phyloP scores from a whole-genome alignment of 1,284 basidiomycete genomes.

The Cryptococcus neoformans region DNA sequence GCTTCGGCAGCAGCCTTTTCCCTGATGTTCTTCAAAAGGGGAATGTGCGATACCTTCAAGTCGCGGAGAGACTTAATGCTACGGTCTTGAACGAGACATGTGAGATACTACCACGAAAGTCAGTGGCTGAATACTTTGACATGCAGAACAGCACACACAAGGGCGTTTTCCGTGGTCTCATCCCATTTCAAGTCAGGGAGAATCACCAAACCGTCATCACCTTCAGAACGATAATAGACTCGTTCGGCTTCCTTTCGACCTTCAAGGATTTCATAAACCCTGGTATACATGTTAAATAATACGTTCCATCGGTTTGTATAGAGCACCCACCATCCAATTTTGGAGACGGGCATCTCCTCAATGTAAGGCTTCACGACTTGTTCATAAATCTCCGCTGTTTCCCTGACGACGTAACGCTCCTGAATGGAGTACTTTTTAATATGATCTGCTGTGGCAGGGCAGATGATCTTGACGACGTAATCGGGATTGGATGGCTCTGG shows the following conservation, averaged over 20 bases:
- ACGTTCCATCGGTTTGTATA: not conserved
- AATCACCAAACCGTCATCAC: constrained; percentile 66
- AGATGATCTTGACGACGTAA: constrained; percentile 63
- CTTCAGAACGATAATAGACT: constrained; percentile 61
- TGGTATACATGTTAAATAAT: constrained; percentile 35
- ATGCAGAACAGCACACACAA: constrained; percentile 30
- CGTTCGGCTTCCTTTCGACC: constrained; percentile 77
- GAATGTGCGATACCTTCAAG: constrained; percentile 62
- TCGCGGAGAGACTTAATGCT: constrained; percentile 68
- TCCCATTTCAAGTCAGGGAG: constrained; percentile 97
- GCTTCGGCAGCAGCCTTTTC: constrained; percentile 61
- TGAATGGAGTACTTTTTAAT: constrained; percentile 84
- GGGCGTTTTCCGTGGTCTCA: constrained; percentile 57
- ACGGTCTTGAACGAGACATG: constrained; percentile 62
- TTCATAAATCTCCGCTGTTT: constrained; percentile 73
- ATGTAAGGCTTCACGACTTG: constrained; percentile 75
- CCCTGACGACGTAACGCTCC: constrained; percentile 65
- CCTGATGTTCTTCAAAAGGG: constrained; percentile 64
- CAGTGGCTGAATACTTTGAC: not conserved
- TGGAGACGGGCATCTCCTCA: constrained; percentile 62
- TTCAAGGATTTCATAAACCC: constrained; percentile 83
- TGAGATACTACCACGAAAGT: constrained; percentile 59
- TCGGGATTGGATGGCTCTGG: constrained; percentile 27
- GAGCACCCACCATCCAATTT: constrained; percentile 70
- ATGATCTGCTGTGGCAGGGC: constrained; percentile 77